Evolutionary conservation across 2,329 filamentous ascomycete genomes (phyloP).

Genomic region (Colletotrichum endophyticum): DNA sequence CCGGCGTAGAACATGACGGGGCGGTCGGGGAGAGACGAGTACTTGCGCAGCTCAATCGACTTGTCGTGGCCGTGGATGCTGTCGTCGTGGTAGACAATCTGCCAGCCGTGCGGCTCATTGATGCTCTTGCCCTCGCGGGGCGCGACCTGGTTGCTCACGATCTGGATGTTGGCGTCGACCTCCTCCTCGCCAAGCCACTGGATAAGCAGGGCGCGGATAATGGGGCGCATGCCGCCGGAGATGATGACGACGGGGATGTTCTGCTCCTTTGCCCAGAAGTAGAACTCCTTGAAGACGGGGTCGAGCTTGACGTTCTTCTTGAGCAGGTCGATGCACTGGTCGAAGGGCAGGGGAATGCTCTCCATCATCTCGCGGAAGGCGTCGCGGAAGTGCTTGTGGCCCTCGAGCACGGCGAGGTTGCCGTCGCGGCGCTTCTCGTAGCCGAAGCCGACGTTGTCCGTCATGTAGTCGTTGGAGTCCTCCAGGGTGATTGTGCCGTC

Average conservation of each 20-base stretch:
- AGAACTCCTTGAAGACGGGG: slow-evolving; percentile 87
- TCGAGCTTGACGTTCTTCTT: slow-evolving; percentile 87
- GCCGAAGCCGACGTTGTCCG: slow-evolving; percentile 91
- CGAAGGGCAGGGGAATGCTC: slow-evolving; percentile 79
- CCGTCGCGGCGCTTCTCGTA: slow-evolving; percentile 69
- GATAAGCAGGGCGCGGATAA: slow-evolving; percentile 84
- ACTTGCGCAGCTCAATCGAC: slow-evolving; percentile 87
- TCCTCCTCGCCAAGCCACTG: slow-evolving; percentile 79
- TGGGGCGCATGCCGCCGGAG: slow-evolving; percentile 89
- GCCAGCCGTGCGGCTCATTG: slow-evolving; percentile 83
- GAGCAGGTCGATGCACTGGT: slow-evolving; percentile 80
- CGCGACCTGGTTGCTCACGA: slow-evolving; percentile 85
- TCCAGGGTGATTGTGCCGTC: slow-evolving; percentile 90
- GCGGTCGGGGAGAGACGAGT: slow-evolving; percentile 74
- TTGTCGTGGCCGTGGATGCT: slow-evolving; percentile 97
- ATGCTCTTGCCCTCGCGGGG: slow-evolving; percentile 70
- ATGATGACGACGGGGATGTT: slow-evolving; percentile 93
- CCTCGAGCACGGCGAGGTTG: slow-evolving; percentile 79
- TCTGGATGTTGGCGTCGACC: slow-evolving; percentile 77
- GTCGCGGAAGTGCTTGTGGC: slow-evolving; percentile 77
- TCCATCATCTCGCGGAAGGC: slow-evolving; percentile 93
- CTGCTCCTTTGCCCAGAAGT: slow-evolving; percentile 78
- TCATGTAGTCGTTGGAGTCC: slow-evolving; percentile 75
- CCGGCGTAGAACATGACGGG: slow-evolving; percentile 94
- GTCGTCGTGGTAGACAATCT: slow-evolving; percentile 87